Percentiles rank a stretch among this genome's conserved stretches.
Evolutionary conservation across 257 asterid species (phyloP).

Genomic region (Ajuga chamaepitys): DNA sequence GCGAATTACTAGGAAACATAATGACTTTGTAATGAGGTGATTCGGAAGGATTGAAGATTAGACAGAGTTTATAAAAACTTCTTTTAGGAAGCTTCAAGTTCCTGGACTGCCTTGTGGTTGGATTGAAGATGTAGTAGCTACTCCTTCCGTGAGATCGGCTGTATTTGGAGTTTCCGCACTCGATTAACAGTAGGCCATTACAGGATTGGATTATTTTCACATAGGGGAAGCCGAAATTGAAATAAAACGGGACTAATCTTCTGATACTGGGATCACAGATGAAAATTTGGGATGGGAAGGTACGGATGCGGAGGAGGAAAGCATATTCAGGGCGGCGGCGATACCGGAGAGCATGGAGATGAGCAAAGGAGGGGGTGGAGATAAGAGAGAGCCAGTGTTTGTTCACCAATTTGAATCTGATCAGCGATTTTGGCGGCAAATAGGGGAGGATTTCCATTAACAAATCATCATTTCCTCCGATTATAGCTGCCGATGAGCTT

Average conservation of each 20-base stretch:
- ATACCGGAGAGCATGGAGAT: not conserved
- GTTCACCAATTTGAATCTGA: too few species aligned
- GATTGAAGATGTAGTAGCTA: not conserved
- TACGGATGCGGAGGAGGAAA: not conserved
- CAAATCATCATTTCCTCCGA: too few species aligned
- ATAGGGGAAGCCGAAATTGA: not conserved
- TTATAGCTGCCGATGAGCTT: too few species aligned
- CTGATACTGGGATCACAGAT: not conserved
- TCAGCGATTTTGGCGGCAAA: too few species aligned
- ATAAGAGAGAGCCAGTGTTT: too few species aligned
- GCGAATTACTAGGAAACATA: too few species aligned
- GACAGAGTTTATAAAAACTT: not conserved
- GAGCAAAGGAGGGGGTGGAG: too few species aligned
- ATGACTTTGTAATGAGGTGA: not conserved
- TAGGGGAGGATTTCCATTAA: too few species aligned
- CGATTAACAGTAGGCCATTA: conserved; percentile 1
- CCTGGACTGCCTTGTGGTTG: not conserved
- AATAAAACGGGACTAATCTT: not conserved
- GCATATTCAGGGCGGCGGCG: not conserved
- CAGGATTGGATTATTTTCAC: not conserved
- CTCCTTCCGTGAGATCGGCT: too few species aligned
- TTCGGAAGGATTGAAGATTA: not conserved
- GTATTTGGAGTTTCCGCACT: not conserved
- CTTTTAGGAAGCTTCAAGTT: not conserved
- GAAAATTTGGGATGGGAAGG: not conserved